Percentiles rank a stretch among this genome's conserved stretches.
phyloP scores from a whole-genome alignment of 306 rosid genomes.

The Vigna hirtella region DNA sequence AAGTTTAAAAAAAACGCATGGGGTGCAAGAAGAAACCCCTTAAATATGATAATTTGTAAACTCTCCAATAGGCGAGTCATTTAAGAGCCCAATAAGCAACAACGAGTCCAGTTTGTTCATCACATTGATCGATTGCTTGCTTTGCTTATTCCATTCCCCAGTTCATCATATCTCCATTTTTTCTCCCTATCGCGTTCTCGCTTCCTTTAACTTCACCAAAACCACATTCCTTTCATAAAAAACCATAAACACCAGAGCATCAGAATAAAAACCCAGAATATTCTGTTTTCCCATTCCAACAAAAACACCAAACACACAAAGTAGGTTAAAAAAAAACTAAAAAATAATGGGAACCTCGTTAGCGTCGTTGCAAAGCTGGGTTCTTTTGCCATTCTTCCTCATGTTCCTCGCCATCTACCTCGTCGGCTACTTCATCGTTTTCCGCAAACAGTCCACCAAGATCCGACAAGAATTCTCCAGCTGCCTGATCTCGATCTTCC shows the following conservation, averaged over 20 bases:
- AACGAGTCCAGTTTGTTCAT: not conserved
- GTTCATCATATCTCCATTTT: not conserved
- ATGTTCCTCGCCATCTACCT: constrained; percentile 62
- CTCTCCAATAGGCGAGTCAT: too few relatives aligned
- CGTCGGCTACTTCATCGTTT: constrained; percentile 63
- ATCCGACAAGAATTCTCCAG: constrained; percentile 85
- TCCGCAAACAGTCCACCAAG: constrained; percentile 73
- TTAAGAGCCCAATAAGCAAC: not conserved
- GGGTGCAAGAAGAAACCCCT: too few relatives aligned
- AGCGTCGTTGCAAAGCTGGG: not conserved
- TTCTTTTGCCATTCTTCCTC: constrained; percentile 53
- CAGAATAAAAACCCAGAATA: constrained; percentile 27
- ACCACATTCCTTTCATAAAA: too few relatives aligned
- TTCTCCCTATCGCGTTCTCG: too few relatives aligned
- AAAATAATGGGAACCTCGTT: constrained; percentile 14
- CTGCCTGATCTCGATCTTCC: constrained; percentile 77
- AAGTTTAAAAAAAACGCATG: too few relatives aligned
- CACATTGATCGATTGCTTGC: too few relatives aligned
- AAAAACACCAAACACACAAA: not conserved
- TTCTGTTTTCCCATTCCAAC: not conserved
- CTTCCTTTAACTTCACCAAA: too few relatives aligned
- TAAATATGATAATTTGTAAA: too few relatives aligned
- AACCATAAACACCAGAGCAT: not conserved
- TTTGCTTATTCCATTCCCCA: too few relatives aligned
- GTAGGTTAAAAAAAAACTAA: not conserved